phyloP scores from a whole-genome alignment of 495 filamentous ascomycete species.

The Penicillium ucsense region DNA sequence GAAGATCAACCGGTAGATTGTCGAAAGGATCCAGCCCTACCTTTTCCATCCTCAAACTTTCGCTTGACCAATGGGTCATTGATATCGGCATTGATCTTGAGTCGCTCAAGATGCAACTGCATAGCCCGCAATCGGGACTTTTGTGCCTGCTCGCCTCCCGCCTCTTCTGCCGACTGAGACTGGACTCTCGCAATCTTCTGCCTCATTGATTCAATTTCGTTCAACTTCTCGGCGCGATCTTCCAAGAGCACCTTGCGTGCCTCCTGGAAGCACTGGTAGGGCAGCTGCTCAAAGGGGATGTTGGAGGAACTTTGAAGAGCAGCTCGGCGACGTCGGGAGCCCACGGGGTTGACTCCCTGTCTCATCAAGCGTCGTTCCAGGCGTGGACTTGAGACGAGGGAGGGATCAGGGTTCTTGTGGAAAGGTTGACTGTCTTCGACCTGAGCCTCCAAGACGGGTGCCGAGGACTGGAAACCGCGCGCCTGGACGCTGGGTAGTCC shows the following conservation, averaged over 20 bases:
- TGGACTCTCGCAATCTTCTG: constrained; percentile 51
- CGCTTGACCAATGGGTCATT: constrained; percentile 94
- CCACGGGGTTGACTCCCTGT: constrained; percentile 52
- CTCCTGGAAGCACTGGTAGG: constrained; percentile 96
- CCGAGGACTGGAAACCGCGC: constrained; percentile 31
- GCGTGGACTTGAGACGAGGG: constrained; percentile 41
- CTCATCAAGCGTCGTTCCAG: constrained; percentile 51
- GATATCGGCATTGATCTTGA: constrained; percentile 87
- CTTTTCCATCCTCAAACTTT: constrained; percentile 84
- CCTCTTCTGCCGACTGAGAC: constrained; percentile 45
- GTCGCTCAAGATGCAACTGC: constrained; percentile 60
- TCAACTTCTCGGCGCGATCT: constrained; percentile 76
- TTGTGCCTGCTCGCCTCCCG: constrained; percentile 51
- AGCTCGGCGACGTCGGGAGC: constrained; percentile 74
- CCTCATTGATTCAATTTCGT: constrained; percentile 48
- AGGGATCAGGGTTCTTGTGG: constrained; percentile 37
- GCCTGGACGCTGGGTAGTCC: constrained; percentile 23
- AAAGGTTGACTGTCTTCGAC: constrained; percentile 28
- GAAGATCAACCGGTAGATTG: not conserved
- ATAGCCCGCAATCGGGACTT: constrained; percentile 60
- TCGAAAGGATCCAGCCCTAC: constrained; percentile 37
- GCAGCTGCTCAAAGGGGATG: constrained; percentile 84
- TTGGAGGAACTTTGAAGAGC: constrained; percentile 55
- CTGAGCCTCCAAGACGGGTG: constrained; percentile 29
- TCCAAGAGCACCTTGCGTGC: constrained; percentile 70